Evolutionary conservation across 176 grass and related monocot genomes (phyloP), one percentile per base, ranked within the genome.

Genomic region (Phyllostachys edulis): DNA sequence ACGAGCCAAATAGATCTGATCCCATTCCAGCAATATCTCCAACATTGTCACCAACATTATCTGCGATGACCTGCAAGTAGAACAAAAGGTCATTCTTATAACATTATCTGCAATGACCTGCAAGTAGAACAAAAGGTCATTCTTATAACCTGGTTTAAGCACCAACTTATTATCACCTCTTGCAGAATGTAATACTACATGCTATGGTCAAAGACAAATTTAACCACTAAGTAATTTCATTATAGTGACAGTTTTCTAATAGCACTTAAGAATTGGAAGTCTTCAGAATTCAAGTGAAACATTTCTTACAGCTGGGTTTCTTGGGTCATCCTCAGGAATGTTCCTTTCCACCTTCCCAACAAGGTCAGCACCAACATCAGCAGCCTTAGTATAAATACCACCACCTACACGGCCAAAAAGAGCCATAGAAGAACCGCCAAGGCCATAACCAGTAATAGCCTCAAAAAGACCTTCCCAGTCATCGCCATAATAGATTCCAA

Each of bases 401-500:
- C 91, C 91, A 54, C 88, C 91, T 40, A 94, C 85, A n/a, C 86
- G 87, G 4, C 88, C 92, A 13, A 94, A 94, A 61, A 94, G 89
- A 9, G 92, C 92, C 88, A 94, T 83, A 8, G 89, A 91, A 52
- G 92, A 94, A 77, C 88, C 92, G 59, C 92, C 92, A 51, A 94
- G 89, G 21, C 92, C 92, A 77, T 94, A 94, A 47, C 92, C 92
- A 21, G 91, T 93, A 55, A 93, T 90, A 40, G 91, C 24, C 78
- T 93, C 91, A 56, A 85, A 93, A 56, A 93, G 91, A 7, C 91
- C 91, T 71, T 93, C 88, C 91, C 91, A 93, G 51, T 93, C 91
- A 86, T 93, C 91, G 0, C 85, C 88, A 71, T 93, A 93, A 46
- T 90, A 93, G 2, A 93, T 49, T 76, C 76, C 71, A 67, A 93